Percentiles rank a stretch among this genome's conserved stretches.
phyloP scores from a whole-genome alignment of 1,284 basidiomycete genomes.

The Sporisorium scitamineum region DNA sequence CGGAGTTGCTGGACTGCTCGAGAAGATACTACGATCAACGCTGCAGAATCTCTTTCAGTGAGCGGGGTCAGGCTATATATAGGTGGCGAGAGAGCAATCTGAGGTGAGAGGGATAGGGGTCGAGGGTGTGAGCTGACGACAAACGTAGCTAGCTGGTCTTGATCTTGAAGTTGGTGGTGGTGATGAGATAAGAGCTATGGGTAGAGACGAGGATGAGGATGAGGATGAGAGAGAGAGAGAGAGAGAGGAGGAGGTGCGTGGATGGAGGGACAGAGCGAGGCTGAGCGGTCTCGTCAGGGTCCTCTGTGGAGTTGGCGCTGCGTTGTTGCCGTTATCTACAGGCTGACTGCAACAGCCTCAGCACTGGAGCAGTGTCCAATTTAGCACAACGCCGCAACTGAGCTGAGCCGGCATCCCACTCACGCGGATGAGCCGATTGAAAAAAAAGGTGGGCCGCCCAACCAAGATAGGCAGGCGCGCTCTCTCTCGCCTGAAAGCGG shows the following conservation, averaged over 20 bases:
- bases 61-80: neutral
- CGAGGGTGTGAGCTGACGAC: neutral
- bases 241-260: neutral
- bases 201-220: neutral
- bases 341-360: conserved; percentile 7
- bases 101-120: neutral
- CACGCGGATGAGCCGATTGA: conserved; percentile 11
- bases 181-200: neutral
- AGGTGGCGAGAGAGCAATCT: neutral
- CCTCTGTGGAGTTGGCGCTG: conserved; percentile 11
- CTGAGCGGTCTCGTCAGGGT: conserved; percentile 9
- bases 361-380: conserved; percentile 5
- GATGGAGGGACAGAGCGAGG: neutral
- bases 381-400: neutral
- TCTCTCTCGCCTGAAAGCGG: neutral
- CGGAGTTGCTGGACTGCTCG: neutral
- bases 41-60: neutral
- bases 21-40: conserved; percentile 6
- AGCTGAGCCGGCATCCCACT: conserved; percentile 7
- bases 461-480: conserved; percentile 20
- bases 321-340: conserved; percentile 21
- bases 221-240: neutral
- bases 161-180: neutral
- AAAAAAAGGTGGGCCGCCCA: neutral
- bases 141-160: neutral